Evolutionary conservation across 2,329 filamentous ascomycete genomes (phyloP).

Genomic region (Colletotrichum noveboracense): DNA sequence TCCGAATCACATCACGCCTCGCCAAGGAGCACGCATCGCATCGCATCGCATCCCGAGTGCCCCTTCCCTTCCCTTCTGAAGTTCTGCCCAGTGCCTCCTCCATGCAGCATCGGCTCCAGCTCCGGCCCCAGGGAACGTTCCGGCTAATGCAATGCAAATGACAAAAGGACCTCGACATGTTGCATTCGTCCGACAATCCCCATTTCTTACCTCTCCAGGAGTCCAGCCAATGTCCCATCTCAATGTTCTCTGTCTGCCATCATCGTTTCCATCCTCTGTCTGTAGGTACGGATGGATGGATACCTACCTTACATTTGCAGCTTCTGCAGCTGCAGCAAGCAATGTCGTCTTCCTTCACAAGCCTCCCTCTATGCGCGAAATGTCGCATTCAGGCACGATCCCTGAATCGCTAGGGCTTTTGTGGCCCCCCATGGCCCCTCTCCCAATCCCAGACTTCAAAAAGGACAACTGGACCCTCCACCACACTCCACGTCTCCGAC

Average conservation of each 20-base stretch:
- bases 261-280: not conserved
- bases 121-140: slow-evolving; percentile 5
- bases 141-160: slow-evolving; percentile 23
- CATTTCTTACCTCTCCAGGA: not conserved
- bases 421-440: not conserved
- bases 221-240: not conserved
- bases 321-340: not conserved
- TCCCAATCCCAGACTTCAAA: slow-evolving; percentile 1
- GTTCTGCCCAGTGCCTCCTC: not conserved
- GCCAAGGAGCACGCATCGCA: slow-evolving; percentile 4
- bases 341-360: not conserved
- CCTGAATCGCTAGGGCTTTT: not conserved
- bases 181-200: not conserved
- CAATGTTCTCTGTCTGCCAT: not conserved
- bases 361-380: not conserved
- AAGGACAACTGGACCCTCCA: not conserved
- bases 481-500: not conserved
- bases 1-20: not conserved
- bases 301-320: not conserved
- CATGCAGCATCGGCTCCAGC: not conserved
- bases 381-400: slow-evolving; percentile 12
- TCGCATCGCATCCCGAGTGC: not conserved
- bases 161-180: slow-evolving; percentile 8
- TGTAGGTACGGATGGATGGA: not conserved
- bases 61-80: not conserved